Evolutionary conservation across 169 alveolate genomes (phyloP).

Genomic region (Cytauxzoon felis): DNA sequence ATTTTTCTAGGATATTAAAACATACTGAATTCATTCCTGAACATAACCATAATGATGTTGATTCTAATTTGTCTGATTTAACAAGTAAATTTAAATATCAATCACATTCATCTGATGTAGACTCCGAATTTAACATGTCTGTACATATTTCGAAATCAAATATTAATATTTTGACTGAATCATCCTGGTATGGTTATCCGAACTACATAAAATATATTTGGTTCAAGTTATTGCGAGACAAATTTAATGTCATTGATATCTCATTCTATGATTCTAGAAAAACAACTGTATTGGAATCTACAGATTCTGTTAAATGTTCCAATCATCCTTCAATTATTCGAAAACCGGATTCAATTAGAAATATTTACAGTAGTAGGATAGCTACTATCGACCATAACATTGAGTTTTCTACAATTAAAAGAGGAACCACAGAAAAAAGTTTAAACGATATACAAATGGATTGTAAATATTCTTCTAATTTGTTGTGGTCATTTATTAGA

Average conservation of each 20-base stretch:
- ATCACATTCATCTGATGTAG: neutral
- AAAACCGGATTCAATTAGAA: neutral
- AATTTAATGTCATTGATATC: slow-evolving; percentile 3
- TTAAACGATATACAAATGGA: too few relatives aligned
- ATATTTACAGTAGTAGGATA: too few relatives aligned
- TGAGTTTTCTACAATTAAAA: too few relatives aligned
- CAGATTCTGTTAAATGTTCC: slow-evolving; percentile 3
- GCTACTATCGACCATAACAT: too few relatives aligned
- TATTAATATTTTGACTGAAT: slow-evolving; percentile 36
- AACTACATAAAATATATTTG: slow-evolving; percentile 50
- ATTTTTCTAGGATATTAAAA: neutral
- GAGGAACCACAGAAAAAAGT: too few relatives aligned
- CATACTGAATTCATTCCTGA: neutral
- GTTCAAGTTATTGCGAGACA: slow-evolving; percentile 35
- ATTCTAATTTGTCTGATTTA: neutral
- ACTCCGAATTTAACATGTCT: slow-evolving; percentile 3
- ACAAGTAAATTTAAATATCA: neutral
- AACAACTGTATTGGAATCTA: slow-evolving; percentile 7
- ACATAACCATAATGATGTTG: too few relatives aligned
- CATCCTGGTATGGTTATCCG: slow-evolving; percentile 58
- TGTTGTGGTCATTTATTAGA: slow-evolving; percentile 27
- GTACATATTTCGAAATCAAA: slow-evolving; percentile 33
- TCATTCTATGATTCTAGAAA: slow-evolving; percentile 1
- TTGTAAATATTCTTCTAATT: too few relatives aligned
- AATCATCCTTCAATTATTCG: too few relatives aligned